Evolutionary conservation across 331 rosid species (phyloP).

Genomic region (Prunus yedoensis): DNA sequence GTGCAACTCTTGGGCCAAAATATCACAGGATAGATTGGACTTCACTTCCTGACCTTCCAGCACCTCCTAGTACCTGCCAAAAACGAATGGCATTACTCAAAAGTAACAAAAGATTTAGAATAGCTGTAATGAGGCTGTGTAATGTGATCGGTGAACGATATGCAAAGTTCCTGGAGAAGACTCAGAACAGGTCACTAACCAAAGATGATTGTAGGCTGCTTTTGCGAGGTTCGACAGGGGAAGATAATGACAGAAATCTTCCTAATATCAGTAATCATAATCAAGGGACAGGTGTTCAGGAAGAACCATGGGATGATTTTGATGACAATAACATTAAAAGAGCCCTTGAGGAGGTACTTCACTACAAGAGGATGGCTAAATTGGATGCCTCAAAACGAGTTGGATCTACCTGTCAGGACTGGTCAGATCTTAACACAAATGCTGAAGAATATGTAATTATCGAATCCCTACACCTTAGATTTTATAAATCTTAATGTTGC

Average conservation of each 20-base stretch:
- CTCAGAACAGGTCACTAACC: no score
- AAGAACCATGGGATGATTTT: constrained; percentile 84
- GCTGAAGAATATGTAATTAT: constrained; percentile 48
- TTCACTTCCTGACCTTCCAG: no score
- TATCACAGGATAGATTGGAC: no score
- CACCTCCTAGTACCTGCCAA: no score
- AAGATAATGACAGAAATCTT: constrained; percentile 24
- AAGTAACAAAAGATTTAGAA: no score
- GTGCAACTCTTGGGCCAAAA: no score
- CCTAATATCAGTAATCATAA: constrained; percentile 25
- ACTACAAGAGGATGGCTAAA: constrained; percentile 64
- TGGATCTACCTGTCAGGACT: constrained; percentile 51
- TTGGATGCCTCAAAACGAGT: constrained; percentile 52
- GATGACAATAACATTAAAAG: constrained; percentile 53
- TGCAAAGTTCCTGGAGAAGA: no score
- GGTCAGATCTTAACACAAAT: constrained; percentile 38
- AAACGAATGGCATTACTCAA: no score
- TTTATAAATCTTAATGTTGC: constrained; percentile 9
- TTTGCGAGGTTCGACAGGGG: constrained; percentile 39
- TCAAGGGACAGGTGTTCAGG: constrained; percentile 36
- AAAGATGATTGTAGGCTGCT: no score
- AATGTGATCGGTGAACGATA: no score
- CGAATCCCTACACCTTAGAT: constrained; percentile 7
- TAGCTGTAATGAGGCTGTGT: no score
- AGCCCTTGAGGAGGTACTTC: constrained; percentile 76